phyloP scores from a whole-genome alignment of 768 basidiomycete species.

The Cubamyces sp. region DNA sequence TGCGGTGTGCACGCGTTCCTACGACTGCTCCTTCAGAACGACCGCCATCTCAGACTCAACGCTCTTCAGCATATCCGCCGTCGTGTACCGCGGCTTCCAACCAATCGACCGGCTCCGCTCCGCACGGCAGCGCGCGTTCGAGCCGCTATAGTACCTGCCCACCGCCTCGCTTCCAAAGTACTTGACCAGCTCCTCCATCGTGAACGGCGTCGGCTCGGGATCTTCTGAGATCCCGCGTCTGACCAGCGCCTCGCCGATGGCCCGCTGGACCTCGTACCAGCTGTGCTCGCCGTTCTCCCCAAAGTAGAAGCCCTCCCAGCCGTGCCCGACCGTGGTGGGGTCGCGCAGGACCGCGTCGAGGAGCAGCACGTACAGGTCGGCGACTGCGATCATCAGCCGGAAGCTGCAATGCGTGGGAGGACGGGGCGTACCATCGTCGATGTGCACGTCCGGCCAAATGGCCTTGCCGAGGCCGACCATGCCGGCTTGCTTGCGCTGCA shows the following conservation, averaged over 20 bases:
- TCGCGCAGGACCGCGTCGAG: conserved; percentile 41
- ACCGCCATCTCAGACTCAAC: conserved; percentile 49
- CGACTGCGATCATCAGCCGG: conserved; percentile 38
- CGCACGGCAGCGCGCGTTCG: conserved; percentile 33
- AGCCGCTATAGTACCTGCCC: conserved; percentile 29
- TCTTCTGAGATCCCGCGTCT: conserved; percentile 36
- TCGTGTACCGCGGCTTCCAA: conserved; percentile 55
- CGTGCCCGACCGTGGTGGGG: conserved; percentile 35
- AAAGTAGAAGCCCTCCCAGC: conserved; percentile 44
- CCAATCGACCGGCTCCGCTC: conserved; percentile 40
- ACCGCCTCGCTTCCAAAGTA: conserved; percentile 29
- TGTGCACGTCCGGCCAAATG: conserved; percentile 61
- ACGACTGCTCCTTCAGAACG: conserved; percentile 7
- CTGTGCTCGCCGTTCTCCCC: conserved; percentile 38
- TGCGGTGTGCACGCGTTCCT: too few relatives aligned
- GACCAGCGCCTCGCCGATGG: conserved; percentile 40
- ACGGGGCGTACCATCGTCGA: conserved; percentile 58
- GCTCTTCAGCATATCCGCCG: conserved; percentile 52
- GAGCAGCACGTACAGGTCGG: conserved; percentile 46
- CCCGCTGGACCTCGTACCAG: conserved; percentile 39
- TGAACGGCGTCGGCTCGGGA: conserved; percentile 48
- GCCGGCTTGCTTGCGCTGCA: conserved; percentile 54
- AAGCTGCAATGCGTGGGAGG: conserved; percentile 12
- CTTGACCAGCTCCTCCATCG: conserved; percentile 46
- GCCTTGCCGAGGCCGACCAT: conserved; percentile 62